Conservation (phyloP, 768 basidiomycete genomes). For the Nidularia pulvinata region DNA sequence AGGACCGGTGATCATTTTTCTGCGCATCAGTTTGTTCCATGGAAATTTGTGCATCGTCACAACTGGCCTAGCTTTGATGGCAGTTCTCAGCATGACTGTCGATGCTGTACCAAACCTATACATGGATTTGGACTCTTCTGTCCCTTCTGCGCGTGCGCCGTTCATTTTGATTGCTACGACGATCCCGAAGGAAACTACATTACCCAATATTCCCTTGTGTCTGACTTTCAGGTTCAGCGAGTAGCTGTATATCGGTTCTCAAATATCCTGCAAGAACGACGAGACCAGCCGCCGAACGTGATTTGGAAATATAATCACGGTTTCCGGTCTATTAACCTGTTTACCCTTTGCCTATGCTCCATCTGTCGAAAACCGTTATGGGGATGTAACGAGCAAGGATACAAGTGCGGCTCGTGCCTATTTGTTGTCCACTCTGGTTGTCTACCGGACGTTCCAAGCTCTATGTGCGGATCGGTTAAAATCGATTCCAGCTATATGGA, state of each 20-base stretch:
- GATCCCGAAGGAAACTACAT: conserved; percentile 62
- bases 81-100: conserved; percentile 45
- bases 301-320: conserved; percentile 38
- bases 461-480: conserved; percentile 34
- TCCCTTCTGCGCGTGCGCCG: conserved; percentile 63
- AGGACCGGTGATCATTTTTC: conserved; percentile 22
- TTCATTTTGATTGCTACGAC: conserved; percentile 84
- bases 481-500: conserved; percentile 46
- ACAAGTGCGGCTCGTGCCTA: conserved; percentile 63
- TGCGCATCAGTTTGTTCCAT: conserved; percentile 69
- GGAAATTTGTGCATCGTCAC: conserved; percentile 43
- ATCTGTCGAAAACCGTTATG: conserved; percentile 71
- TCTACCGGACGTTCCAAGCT: conserved; percentile 18
- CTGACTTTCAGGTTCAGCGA: conserved; percentile 47
- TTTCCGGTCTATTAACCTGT: conserved; percentile 63
- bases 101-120: conserved; percentile 51
- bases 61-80: conserved; percentile 23
- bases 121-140: conserved; percentile 74
- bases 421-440: conserved; percentile 63
- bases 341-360: conserved; percentile 73
- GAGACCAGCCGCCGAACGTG: conserved; percentile 11
- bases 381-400: conserved; percentile 64
- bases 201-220: conserved; percentile 46
- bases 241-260: conserved; percentile 69
- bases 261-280: conserved; percentile 31